Conservation (phyloP, 805 yeast species). For the Cyberlindnera xishuangbannaensis region DNA sequence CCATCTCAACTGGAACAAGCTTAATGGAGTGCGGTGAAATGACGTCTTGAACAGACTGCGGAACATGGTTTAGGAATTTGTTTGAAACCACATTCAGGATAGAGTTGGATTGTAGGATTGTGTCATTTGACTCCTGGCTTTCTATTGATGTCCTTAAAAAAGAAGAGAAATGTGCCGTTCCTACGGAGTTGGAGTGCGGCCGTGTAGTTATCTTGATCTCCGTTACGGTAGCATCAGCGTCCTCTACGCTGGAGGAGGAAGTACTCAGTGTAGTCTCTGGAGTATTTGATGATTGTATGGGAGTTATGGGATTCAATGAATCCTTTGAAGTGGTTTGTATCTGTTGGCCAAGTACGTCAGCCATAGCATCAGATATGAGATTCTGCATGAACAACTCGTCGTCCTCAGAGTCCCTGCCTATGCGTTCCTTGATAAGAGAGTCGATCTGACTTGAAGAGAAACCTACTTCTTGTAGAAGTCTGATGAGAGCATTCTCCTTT, state of each 20-base stretch:
- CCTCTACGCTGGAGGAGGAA: constrained; percentile 3
- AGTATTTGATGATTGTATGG: constrained; percentile 11
- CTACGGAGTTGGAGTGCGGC: constrained; percentile 20
- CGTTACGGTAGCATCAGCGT: constrained; percentile 2
- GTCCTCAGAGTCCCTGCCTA: constrained; percentile 4
- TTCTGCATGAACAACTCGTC: constrained; percentile 17
- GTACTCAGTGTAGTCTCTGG: constrained; percentile 3
- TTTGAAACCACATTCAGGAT: constrained; percentile 16
- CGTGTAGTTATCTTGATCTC: constrained; percentile 10
- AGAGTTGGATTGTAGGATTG: constrained; percentile 2
- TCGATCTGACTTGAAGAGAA: constrained; percentile 33
- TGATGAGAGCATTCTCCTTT: constrained; percentile 31
- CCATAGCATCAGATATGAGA: constrained; percentile 29
- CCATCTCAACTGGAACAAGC: constrained; percentile 39
- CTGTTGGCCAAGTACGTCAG: constrained; percentile 21
- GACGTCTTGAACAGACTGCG: constrained; percentile 21
- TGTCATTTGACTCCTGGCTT: too few relatives aligned
- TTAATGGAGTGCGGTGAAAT: constrained; percentile 4
- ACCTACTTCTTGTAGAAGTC: constrained; percentile 32
- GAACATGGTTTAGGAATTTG: constrained; percentile 17
- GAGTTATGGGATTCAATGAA: constrained; percentile 30
- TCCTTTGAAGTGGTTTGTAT: too few relatives aligned
- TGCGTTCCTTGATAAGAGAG: constrained; percentile 21
- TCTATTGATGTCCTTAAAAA: neutral
- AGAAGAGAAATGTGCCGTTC: constrained; percentile 5